These are phyloP conservation scores for Euphrasia arctica DNA, from an alignment of 305 asterid species.

Conservation along the genomic window DNA sequence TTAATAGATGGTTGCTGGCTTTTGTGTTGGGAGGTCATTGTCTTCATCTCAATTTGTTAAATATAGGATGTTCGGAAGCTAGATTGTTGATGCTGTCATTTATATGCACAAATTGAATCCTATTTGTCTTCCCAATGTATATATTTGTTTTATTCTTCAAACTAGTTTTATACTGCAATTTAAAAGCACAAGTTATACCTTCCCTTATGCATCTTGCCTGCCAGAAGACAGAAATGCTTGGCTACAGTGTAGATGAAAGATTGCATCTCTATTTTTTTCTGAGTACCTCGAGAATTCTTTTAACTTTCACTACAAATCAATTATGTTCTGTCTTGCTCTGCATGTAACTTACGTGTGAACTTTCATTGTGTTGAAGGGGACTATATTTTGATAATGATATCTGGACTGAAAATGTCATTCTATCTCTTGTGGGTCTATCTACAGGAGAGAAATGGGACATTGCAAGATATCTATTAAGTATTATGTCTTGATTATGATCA, in stretches of 20 bases:
- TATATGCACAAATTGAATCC: conserved; percentile 6
- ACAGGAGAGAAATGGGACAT: conserved; percentile 15
- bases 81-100: conserved; percentile 22
- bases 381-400: conserved; percentile 6
- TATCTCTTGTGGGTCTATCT: conserved; percentile 3
- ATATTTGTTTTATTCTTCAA: not conserved
- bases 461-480: not conserved
- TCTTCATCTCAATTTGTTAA: not conserved
- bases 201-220: not conserved
- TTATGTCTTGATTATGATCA: conserved; percentile 9
- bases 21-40: not conserved
- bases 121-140: conserved; percentile 2
- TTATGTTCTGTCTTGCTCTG: conserved; percentile 1
- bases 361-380: not conserved
- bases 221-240: not conserved
- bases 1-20: conserved; percentile 12
- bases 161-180: conserved; percentile 5
- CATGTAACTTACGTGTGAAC: not conserved
- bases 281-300: not conserved
- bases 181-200: not conserved
- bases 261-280: not conserved
- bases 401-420: conserved; percentile 3
- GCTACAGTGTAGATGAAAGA: not conserved
- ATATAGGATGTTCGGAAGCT: not conserved
- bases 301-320: not conserved